Base-by-base conservation (phyloP, 1,284 basidiomycete genomes). In the Mycena citricolor region DNA sequence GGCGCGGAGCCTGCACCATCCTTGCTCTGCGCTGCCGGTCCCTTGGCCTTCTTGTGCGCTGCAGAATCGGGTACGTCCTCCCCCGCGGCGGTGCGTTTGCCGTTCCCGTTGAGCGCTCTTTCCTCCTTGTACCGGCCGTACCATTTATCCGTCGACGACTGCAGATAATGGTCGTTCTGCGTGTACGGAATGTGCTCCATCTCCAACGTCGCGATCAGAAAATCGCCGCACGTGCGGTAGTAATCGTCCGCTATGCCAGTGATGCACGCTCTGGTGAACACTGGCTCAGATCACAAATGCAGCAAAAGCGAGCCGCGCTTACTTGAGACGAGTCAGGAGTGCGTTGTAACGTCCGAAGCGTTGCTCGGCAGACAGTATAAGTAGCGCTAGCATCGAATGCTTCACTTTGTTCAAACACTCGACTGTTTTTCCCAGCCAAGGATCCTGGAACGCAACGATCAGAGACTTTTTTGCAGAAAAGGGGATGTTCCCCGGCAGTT, bases 161-260 rank as follows among this genome's bases (percentile, higher is more conserved):
- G 37, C 5, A 71, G 57, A 42, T 73, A 71, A 49, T 68, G 67
- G 4, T 46, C 51, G 48, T 73, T 73, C 44, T 66, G 70, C 12
- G 71, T 74, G 46, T 52, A 73, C 0, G 69, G 69, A 3, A 57
- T 58, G 5, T 45, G 24, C 40, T 74, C 71, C 16, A 61, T 55
- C 22, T 64, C 55, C 4, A 70, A 52, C 17, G 61, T 51, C 19
- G 59, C 58, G 14, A 55, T 48, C 14, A 74, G 49, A 19, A 59
- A 54, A 3, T 40, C 24, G 12, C 47, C 40, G 42, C 63, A 65
- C 4, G 16, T 39, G 3, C 40, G 42, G 20, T 49, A 49, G 32
- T 61, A 61, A 5, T 57, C 51, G 8, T 54, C 39, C 8, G 67
- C 53, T 10, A 68, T 47, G 6, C 61, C 56, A 2, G 54, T 39